phyloP scores from a whole-genome alignment of 1,284 basidiomycete genomes.

The Ceraceosorus guamensis region DNA sequence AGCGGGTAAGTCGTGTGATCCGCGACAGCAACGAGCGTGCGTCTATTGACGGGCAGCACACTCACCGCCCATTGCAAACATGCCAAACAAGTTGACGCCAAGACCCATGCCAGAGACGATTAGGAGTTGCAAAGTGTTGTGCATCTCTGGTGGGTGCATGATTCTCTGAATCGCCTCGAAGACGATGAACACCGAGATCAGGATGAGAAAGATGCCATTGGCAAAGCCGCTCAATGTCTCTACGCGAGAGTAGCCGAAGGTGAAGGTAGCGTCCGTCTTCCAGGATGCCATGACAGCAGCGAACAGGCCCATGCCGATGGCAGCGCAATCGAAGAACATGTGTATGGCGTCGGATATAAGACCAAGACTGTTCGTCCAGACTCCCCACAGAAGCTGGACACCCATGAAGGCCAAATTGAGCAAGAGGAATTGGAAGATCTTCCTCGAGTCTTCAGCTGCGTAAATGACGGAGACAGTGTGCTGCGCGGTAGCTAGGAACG shows the following conservation, averaged over 20 bases:
- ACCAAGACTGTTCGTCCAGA: conserved; percentile 95
- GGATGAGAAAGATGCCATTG: conserved; percentile 90
- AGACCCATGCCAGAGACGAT: conserved; percentile 82
- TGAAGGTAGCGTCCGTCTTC: conserved; percentile 88
- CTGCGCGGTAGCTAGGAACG: conserved; percentile 22
- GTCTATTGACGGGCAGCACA: no score
- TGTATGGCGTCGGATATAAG: conserved; percentile 98
- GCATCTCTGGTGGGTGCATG: conserved; percentile 93
- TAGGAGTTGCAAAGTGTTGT: conserved; percentile 80
- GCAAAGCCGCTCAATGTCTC: conserved; percentile 97
- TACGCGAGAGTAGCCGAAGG: conserved; percentile 96
- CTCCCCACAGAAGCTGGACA: conserved; percentile 57
- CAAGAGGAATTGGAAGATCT: conserved; percentile 93
- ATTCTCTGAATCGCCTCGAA: conserved; percentile 95
- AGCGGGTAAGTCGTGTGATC: neutral
- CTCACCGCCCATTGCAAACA: conserved; percentile 83
- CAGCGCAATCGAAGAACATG: conserved; percentile 99
- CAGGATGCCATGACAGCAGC: conserved; percentile 97
- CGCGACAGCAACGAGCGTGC: no score
- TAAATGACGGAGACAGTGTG: conserved; percentile 69
- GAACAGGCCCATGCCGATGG: conserved; percentile 88
- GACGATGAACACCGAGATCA: conserved; percentile 96
- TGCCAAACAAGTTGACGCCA: conserved; percentile 91
- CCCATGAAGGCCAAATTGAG: conserved; percentile 94
- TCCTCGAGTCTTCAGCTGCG: conserved; percentile 79